Conservation (phyloP, 192 early-diverging fungal species). For the Coemansia sp. region DNA sequence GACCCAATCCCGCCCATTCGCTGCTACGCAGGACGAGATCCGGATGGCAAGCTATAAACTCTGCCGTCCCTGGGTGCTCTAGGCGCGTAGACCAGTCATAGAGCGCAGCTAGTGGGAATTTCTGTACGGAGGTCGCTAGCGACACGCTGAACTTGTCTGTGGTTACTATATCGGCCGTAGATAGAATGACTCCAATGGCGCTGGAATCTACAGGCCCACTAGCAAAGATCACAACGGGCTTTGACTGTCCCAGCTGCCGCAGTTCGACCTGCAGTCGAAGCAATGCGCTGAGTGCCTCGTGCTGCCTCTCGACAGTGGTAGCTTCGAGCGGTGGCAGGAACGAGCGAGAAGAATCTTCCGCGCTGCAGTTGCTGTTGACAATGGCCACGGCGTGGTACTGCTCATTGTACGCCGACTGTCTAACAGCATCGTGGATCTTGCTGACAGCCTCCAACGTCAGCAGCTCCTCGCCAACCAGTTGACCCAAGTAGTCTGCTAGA, state of each 20-base stretch:
- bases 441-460: conserved; percentile 17
- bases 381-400: conserved; percentile 30
- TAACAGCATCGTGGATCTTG: conserved; percentile 6
- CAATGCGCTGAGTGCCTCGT: conserved; percentile 3
- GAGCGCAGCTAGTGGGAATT: conserved; percentile 18
- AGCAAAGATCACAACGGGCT: conserved; percentile 39
- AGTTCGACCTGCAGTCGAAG: conserved; percentile 33
- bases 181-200: conserved; percentile 18
- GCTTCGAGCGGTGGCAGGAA: conserved; percentile 33
- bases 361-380: conserved; percentile 6
- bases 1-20: conserved; percentile 29
- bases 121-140: not conserved
- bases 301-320: not conserved
- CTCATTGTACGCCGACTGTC: conserved; percentile 1
- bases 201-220: conserved; percentile 33
- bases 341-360: not conserved
- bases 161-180: conserved; percentile 23
- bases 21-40: conserved; percentile 27
- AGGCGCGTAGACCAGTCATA: conserved; percentile 33
- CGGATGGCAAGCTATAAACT: conserved; percentile 27
- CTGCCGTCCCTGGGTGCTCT: conserved; percentile 21
- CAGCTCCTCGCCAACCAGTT: not conserved
- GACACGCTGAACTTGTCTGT: conserved; percentile 24
- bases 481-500: conserved; percentile 16
- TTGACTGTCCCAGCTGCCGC: conserved; percentile 24